Percentiles rank a stretch among this genome's conserved stretches.
Conservation (phyloP, 169 alveolate species). For the Babesia ovata region DNA sequence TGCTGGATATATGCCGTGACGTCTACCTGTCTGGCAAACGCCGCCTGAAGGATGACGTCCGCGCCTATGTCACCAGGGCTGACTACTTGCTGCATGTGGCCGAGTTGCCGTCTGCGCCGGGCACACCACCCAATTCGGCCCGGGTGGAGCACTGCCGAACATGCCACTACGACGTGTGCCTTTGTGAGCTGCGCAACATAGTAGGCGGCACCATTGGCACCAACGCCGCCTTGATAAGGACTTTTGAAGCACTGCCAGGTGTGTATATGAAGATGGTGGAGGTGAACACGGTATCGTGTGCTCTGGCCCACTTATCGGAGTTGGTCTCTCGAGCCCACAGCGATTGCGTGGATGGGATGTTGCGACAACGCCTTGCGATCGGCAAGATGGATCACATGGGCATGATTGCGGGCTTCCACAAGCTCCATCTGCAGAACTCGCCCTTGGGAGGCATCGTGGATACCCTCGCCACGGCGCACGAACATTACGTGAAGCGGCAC, state of each 20-base stretch:
- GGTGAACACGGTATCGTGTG: slow-evolving; percentile 44
- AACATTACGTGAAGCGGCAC: slow-evolving; percentile 27
- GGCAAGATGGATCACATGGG: background rate
- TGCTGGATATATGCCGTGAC: slow-evolving; percentile 40
- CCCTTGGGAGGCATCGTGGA: slow-evolving; percentile 48
- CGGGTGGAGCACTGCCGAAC: slow-evolving; percentile 24
- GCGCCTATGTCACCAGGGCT: slow-evolving; percentile 44
- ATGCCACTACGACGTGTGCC: slow-evolving; percentile 52
- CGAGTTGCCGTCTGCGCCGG: background rate
- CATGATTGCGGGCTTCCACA: slow-evolving; percentile 12
- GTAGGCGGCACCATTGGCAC: slow-evolving; percentile 1
- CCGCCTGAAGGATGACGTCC: slow-evolving; percentile 27
- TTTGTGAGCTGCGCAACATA: slow-evolving; percentile 17
- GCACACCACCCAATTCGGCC: background rate
- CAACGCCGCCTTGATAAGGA: background rate
- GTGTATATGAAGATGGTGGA: slow-evolving; percentile 47
- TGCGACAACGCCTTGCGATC: background rate
- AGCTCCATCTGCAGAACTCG: slow-evolving; percentile 27
- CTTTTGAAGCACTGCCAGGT: background rate
- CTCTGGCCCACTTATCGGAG: slow-evolving; percentile 45
- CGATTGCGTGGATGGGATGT: slow-evolving; percentile 12
- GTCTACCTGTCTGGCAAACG: slow-evolving; percentile 62
- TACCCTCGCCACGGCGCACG: slow-evolving; percentile 50
- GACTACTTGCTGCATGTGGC: slow-evolving; percentile 50
- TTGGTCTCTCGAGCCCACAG: slow-evolving; percentile 38